A percentile compares a stretch with the other conserved stretches of the same genome.
These are phyloP conservation scores for Cyberlindnera suaveolens DNA, from an alignment of 805 yeast species.

Conservation along the genomic window DNA sequence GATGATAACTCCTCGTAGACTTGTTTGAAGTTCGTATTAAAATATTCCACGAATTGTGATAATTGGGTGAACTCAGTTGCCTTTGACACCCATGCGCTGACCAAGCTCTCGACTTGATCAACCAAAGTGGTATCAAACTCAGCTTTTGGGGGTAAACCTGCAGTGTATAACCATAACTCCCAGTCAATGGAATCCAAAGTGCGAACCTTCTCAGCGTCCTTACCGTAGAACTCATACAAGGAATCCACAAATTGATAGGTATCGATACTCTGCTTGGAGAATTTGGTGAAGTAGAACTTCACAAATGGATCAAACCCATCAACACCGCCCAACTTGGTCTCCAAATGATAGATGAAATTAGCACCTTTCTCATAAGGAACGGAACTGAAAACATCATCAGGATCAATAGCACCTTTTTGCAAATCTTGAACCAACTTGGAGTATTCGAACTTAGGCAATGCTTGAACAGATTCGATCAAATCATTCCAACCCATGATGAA, in stretches of 20 bases:
- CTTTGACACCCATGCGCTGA: conserved; percentile 50
- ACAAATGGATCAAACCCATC: conserved; percentile 72
- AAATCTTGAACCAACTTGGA: conserved; percentile 67
- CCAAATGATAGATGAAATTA: conserved; percentile 70
- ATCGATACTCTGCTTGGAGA: conserved; percentile 66
- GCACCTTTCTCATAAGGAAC: conserved; percentile 93
- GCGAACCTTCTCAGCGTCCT: conserved; percentile 34
- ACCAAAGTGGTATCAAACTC: conserved; percentile 73
- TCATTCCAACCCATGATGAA: conserved; percentile 89
- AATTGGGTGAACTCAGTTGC: conserved; percentile 8
- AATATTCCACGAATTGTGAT: conserved; percentile 12
- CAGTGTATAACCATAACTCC: conserved; percentile 73
- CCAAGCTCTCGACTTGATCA: conserved; percentile 61
- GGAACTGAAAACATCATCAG: conserved; percentile 82
- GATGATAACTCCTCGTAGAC: conserved; percentile 51
- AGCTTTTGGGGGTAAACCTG: conserved; percentile 90
- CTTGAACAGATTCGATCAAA: conserved; percentile 55
- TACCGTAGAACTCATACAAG: conserved; percentile 56
- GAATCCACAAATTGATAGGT: conserved; percentile 76
- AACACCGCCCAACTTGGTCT: conserved; percentile 58
- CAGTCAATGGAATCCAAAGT: conserved; percentile 72
- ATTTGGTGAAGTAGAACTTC: conserved; percentile 67
- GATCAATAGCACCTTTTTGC: conserved; percentile 58
- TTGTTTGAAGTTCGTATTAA: conserved; percentile 16
- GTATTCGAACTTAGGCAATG: conserved; percentile 55